Percentiles rank a stretch among this genome's conserved stretches.
phyloP scores from a whole-genome alignment of 108 stramenopile genomes.

The Fistulifera pelliculosa region DNA sequence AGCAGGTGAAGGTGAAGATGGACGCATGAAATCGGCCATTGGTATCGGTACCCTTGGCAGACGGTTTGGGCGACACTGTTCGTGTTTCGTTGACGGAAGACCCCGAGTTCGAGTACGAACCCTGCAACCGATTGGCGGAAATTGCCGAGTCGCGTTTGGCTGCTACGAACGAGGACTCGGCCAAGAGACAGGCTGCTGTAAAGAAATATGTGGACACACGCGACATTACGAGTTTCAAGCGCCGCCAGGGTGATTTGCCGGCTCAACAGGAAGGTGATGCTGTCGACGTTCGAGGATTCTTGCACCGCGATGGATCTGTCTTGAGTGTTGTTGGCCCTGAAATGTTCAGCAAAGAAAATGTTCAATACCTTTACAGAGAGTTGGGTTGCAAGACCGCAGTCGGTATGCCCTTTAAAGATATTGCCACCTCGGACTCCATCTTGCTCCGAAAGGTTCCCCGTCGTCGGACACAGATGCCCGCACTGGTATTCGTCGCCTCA shows the following conservation, averaged over 20 bases:
- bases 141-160: constrained; percentile 70
- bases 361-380: constrained; percentile 76
- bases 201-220: constrained; percentile 73
- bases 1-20: constrained; percentile 98
- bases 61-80: constrained; percentile 94
- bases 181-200: constrained; percentile 54
- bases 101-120: constrained; percentile 91
- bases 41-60: constrained; percentile 93
- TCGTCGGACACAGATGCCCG: constrained; percentile 63
- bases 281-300: constrained; percentile 76
- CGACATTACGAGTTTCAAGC: constrained; percentile 66
- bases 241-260: constrained; percentile 64
- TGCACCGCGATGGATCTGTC: constrained; percentile 86
- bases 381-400: constrained; percentile 93
- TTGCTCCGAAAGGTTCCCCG: constrained; percentile 73
- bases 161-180: constrained; percentile 48
- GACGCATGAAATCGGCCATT: constrained; percentile 95
- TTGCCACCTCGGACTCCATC: constrained; percentile 87
- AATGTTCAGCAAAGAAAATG: constrained; percentile 70
- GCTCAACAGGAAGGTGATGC: constrained; percentile 66
- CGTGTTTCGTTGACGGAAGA: constrained; percentile 96
- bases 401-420: constrained; percentile 97
- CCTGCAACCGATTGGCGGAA: constrained; percentile 85
- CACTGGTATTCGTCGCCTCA: constrained; percentile 77
- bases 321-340: constrained; percentile 61